phyloP scores from a whole-genome alignment of 2,329 filamentous ascomycete species.

The Proliferodiscus dingleyae region DNA sequence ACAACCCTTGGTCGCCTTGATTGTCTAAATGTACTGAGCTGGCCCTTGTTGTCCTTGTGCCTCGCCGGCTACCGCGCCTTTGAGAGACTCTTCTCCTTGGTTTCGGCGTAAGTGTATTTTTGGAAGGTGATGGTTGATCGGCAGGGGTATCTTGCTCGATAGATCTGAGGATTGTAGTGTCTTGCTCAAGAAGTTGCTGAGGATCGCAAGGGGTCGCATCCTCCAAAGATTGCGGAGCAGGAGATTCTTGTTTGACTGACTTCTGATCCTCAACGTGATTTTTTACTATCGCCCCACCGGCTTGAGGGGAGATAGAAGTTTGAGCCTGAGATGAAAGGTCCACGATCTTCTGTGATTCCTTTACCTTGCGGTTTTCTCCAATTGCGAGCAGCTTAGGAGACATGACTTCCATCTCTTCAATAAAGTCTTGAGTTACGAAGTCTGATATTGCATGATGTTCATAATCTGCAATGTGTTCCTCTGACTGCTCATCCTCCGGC shows the following conservation, averaged over 20 bases:
- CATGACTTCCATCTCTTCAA: not conserved
- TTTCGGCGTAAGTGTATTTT: not conserved
- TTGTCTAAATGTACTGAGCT: slow-evolving; percentile 10
- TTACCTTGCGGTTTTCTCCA: too few species aligned
- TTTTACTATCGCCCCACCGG: too few species aligned
- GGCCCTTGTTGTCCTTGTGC: slow-evolving; percentile 8
- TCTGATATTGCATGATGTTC: not conserved
- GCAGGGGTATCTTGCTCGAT: not conserved
- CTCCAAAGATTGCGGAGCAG: too few species aligned
- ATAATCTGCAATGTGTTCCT: not conserved
- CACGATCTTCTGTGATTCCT: too few species aligned
- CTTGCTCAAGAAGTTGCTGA: too few species aligned
- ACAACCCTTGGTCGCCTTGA: not conserved
- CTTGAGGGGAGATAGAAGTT: too few species aligned
- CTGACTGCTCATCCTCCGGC: not conserved
- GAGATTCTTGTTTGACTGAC: too few species aligned
- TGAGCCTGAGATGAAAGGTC: too few species aligned
- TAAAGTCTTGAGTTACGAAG: not conserved
- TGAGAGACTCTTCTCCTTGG: not conserved
- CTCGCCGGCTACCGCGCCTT: slow-evolving; percentile 2
- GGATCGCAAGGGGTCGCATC: too few species aligned
- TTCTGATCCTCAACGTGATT: too few species aligned
- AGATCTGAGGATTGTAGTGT: not conserved
- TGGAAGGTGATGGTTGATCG: not conserved
- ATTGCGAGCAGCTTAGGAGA: not conserved